Evolutionary conservation across 75 land plant genomes (phyloP).

Genomic region (Gnetum montanum): DNA sequence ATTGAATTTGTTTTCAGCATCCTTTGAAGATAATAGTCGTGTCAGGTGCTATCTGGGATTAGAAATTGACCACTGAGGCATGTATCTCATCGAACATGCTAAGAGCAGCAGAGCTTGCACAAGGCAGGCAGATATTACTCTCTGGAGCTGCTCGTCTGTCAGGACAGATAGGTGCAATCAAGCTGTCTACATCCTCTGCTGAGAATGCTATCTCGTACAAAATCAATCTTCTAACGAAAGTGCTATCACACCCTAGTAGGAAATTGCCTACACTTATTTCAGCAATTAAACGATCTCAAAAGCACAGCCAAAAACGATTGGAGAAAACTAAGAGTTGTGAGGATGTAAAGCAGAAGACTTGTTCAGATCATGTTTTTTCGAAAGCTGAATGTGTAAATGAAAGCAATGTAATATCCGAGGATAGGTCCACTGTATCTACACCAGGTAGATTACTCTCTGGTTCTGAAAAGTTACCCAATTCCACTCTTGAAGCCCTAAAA

Average conservation of each 20-base stretch:
- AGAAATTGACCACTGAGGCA: slow-evolving; percentile 4
- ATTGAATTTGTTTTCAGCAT: not conserved
- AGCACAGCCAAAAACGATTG: slow-evolving; percentile 3
- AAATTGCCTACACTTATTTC: slow-evolving; percentile 21
- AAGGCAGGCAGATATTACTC: slow-evolving; percentile 18
- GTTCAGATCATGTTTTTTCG: slow-evolving; percentile 1
- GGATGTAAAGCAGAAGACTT: not conserved
- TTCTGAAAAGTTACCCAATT: not conserved
- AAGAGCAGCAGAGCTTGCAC: slow-evolving; percentile 67
- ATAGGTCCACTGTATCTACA: not conserved
- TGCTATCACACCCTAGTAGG: slow-evolving; percentile 4
- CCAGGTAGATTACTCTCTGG: not conserved
- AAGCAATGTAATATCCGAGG: slow-evolving; percentile 1
- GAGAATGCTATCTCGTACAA: not conserved
- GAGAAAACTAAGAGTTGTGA: slow-evolving; percentile 1
- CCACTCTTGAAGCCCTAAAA: slow-evolving; percentile 19
- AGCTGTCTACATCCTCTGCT: slow-evolving; percentile 7
- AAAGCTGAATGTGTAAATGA: slow-evolving; percentile 5
- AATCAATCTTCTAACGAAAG: slow-evolving; percentile 2
- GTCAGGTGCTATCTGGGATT: not conserved
- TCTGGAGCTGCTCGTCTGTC: slow-evolving; percentile 14
- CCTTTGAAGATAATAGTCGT: not conserved
- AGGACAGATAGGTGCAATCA: not conserved
- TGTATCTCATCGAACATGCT: slow-evolving; percentile 47
- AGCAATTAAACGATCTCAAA: slow-evolving; percentile 11